These are phyloP conservation scores for Rhizopogon vinicolor DNA, from an alignment of 768 basidiomycete genomes.

Conservation along the genomic window DNA sequence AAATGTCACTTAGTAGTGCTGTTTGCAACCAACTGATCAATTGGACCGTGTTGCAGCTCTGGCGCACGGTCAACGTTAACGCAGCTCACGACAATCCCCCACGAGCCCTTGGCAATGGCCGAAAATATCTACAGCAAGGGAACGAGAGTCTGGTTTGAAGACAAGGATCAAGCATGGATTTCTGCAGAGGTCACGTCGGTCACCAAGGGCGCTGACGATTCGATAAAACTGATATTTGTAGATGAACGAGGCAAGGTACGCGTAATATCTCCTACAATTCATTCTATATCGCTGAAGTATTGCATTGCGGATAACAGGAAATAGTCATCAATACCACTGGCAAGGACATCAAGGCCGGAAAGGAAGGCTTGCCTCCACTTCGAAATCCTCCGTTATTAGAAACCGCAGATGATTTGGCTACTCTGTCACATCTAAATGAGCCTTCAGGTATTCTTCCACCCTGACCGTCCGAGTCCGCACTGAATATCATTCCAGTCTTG, in stretches of 20 bases:
- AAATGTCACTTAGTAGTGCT: background rate
- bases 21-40: background rate
- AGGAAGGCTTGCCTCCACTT: constrained; percentile 82
- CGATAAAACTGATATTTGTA: constrained; percentile 77
- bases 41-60: background rate
- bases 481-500: constrained; percentile 52
- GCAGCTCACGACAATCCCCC: constrained; percentile 12
- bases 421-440: constrained; percentile 96
- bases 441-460: constrained; percentile 67
- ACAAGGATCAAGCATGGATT: constrained; percentile 93
- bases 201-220: constrained; percentile 61
- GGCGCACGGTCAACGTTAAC: background rate
- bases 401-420: constrained; percentile 96
- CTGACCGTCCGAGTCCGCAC: background rate
- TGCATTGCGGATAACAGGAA: constrained; percentile 46
- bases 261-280: constrained; percentile 9
- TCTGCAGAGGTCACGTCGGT: constrained; percentile 77
- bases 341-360: constrained; percentile 75
- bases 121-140: constrained; percentile 92
- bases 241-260: constrained; percentile 91
- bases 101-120: constrained; percentile 50
- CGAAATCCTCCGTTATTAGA: constrained; percentile 96
- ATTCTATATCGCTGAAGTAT: constrained; percentile 1
- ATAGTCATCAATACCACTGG: constrained; percentile 72
- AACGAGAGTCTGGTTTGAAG: constrained; percentile 88